Base-by-base conservation (phyloP, 306 rosid genomes). In the Castanea crenata region DNA sequence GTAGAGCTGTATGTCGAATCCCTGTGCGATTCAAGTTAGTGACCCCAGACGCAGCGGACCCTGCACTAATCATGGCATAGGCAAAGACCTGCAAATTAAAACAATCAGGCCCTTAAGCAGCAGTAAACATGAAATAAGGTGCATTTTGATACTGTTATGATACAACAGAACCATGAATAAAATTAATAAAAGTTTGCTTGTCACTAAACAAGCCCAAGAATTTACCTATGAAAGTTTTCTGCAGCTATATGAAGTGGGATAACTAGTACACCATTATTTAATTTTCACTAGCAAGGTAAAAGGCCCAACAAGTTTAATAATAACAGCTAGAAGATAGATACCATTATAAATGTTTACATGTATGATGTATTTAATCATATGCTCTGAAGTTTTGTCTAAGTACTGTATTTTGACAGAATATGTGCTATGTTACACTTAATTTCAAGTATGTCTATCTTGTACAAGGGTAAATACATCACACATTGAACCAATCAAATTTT, bases 21-120 rank as follows among this genome's bases (percentile, higher is more conserved):
- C 99, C 99, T 1, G 91, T 90, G 51, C 90, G 92, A 78, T 91
- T 95, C 85, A 95, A 86, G 84, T 92, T 92, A 54, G 95, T 83
- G 52, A 86, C 97, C n/a, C 94, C 97, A 12, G 97, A 87, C 52
- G 97, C 88, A 77, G 97, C 99, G 3, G 99, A 95, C 54, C 97
- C 97, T 12, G 95, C 99, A 75, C 98, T 91, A 84, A 95, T 84
- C 87, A 92, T 59, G 34, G 95, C 94, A 88, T 91, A 95, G 44
- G 94, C 93, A 89, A 94, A 90, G 54, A 71, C 93, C 99, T 92
- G 86, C 74, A 85, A 70, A 61, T 34, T 63, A 6, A 55, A 62
- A 78, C 27, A 44, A 16, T 59, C 32, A 1, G 83, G 27, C 58
- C 23, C 77, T 63, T 73, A 15, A 55, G 61, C 49, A 61, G 2